Conservation (phyloP, 2,329 filamentous ascomycete genomes). For the Colletotrichum noveboracense region DNA sequence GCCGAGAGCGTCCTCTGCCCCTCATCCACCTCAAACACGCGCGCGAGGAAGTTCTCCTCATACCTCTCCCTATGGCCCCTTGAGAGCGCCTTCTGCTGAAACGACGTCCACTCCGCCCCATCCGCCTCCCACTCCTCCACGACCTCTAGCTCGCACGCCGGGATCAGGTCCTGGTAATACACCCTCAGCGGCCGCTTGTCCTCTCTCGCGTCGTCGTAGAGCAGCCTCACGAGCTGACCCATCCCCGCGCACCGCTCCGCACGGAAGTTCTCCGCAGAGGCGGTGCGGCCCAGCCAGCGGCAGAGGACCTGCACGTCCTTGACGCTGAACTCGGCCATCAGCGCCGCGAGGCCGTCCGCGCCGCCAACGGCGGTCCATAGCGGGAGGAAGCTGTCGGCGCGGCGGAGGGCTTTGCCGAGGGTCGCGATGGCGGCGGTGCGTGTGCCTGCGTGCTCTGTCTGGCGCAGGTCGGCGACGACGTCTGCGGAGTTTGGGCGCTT, state of each 20-base stretch:
- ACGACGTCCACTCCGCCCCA: neutral
- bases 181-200: slow-evolving; percentile 25
- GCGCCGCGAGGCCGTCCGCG: slow-evolving; percentile 23
- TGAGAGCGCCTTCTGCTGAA: neutral
- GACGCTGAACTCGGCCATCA: slow-evolving; percentile 31
- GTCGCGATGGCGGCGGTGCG: slow-evolving; percentile 23
- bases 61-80: neutral
- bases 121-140: slow-evolving; percentile 25
- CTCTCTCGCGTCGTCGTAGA: neutral
- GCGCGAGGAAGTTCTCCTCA: neutral
- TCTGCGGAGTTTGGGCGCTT: neutral
- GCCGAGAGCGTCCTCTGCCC: neutral
- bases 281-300: slow-evolving; percentile 24
- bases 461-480: neutral
- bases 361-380: slow-evolving; percentile 27
- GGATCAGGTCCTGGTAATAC: slow-evolving; percentile 29
- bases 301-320: slow-evolving; percentile 25
- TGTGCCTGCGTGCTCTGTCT: slow-evolving; percentile 15
- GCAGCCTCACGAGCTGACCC: slow-evolving; percentile 23
- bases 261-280: slow-evolving; percentile 23
- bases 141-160: slow-evolving; percentile 24
- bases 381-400: slow-evolving; percentile 23
- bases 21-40: neutral
- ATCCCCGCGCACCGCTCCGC: slow-evolving; percentile 26
- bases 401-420: slow-evolving; percentile 26